Percentiles rank a stretch among this genome's conserved stretches.
Evolutionary conservation across 371 early-diverging fungal genomes (phyloP).

Genomic region (Blakeslea trispora): DNA sequence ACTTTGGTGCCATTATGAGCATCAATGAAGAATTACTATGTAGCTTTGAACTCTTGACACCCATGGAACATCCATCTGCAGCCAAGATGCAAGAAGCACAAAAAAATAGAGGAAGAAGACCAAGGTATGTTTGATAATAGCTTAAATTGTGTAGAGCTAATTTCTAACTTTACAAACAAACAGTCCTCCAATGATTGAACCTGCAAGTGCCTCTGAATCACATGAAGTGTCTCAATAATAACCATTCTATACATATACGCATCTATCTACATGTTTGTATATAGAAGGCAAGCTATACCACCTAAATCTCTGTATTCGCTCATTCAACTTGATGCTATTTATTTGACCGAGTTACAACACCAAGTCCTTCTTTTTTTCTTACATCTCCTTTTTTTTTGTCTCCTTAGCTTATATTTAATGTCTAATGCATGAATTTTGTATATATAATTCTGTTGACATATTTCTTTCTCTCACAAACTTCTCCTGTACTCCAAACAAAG

Average conservation of each 20-base stretch:
- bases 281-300: neutral
- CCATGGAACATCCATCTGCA: conserved; percentile 41
- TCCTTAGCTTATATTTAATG: no score
- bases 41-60: conserved; percentile 71
- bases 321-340: no score
- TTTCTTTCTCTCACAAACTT: no score
- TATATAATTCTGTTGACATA: no score
- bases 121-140: conserved; percentile 30
- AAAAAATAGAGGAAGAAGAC: conserved; percentile 34
- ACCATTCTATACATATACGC: neutral
- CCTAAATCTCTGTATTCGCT: no score
- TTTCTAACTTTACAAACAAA: neutral
- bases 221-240: conserved; percentile 7
- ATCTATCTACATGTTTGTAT: neutral
- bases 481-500: no score
- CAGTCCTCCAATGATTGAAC: conserved; percentile 31
- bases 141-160: no score
- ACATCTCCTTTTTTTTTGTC: no score
- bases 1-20: conserved; percentile 96
- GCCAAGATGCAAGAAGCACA: conserved; percentile 25
- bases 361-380: no score
- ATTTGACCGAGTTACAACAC: no score
- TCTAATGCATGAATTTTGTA: no score
- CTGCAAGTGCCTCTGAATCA: conserved; percentile 19
- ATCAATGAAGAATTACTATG: conserved; percentile 94